A percentile compares a stretch with the other conserved stretches of the same genome.
Evolutionary conservation across 2,329 filamentous ascomycete species (phyloP).

Genomic region (Phyllosticta citriasiana): DNA sequence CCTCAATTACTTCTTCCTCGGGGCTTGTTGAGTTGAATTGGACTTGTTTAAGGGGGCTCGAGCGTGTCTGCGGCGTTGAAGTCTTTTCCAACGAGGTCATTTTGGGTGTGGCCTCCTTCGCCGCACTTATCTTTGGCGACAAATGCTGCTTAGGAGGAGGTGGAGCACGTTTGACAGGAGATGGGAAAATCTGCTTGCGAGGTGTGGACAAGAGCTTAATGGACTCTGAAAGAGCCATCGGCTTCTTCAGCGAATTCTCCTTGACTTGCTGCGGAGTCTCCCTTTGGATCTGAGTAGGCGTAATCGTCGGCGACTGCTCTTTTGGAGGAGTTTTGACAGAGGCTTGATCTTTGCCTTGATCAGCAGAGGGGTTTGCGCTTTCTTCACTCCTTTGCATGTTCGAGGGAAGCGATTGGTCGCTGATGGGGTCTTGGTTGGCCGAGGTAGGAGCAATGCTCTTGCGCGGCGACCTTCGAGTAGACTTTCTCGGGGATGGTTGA

Average conservation of each 20-base stretch:
- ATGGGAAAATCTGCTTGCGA: conserved; percentile 35
- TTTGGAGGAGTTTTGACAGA: background rate
- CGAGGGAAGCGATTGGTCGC: background rate
- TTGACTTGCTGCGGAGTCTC: conserved; percentile 10
- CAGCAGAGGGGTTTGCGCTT: background rate
- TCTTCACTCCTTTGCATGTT: background rate
- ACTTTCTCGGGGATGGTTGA: conserved; percentile 17
- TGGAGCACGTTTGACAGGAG: conserved; percentile 29
- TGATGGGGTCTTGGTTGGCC: conserved; percentile 14
- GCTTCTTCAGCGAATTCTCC: conserved; percentile 23
- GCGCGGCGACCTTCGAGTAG: conserved; percentile 20
- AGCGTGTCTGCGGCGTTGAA: conserved; percentile 14
- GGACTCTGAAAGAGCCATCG: conserved; percentile 29
- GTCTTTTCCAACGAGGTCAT: conserved; percentile 32
- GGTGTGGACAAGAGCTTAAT: conserved; percentile 41
- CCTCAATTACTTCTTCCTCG: conserved; percentile 29
- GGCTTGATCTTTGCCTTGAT: background rate
- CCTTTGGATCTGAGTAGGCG: background rate
- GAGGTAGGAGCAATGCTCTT: conserved; percentile 20
- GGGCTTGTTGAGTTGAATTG: conserved; percentile 18
- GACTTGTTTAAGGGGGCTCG: conserved; percentile 19
- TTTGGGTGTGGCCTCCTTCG: conserved; percentile 24
- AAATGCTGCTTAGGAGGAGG: background rate
- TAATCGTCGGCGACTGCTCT: background rate
- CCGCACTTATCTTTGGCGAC: conserved; percentile 9